phyloP scores from a whole-genome alignment of 164 flowering plant species.

The Aristolochia californica region DNA sequence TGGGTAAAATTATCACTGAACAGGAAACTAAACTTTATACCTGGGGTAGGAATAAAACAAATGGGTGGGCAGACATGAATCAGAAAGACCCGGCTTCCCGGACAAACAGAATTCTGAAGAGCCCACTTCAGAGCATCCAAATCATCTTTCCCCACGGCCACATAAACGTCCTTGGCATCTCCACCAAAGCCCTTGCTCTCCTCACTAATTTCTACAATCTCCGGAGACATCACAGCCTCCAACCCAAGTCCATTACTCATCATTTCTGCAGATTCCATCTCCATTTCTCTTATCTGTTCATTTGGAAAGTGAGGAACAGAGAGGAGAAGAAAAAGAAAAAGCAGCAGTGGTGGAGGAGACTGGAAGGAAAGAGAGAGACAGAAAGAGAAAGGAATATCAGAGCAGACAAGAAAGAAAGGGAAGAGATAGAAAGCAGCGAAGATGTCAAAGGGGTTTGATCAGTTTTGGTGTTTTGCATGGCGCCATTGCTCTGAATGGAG shows the following conservation, averaged over 20 bases:
- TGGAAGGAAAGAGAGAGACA: no score
- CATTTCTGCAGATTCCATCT: neutral
- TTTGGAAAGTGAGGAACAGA: no score
- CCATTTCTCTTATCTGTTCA: neutral
- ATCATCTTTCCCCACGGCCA: constrained; percentile 74
- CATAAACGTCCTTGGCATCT: constrained; percentile 25
- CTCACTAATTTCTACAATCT: constrained; percentile 8
- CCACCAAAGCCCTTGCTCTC: constrained; percentile 1
- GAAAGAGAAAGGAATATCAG: no score
- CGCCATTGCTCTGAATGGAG: no score
- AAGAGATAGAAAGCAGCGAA: neutral
- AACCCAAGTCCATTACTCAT: neutral
- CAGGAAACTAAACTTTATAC: constrained; percentile 21
- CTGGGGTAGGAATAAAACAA: constrained; percentile 56
- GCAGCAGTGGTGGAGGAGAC: neutral
- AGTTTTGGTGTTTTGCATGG: no score
- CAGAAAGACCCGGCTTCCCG: constrained; percentile 47
- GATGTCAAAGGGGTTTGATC: neutral
- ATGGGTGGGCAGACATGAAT: constrained; percentile 71
- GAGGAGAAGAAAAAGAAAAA: neutral
- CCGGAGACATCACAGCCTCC: constrained; percentile 5
- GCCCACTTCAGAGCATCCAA: constrained; percentile 62
- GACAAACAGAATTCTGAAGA: constrained; percentile 38
- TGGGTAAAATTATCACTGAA: no score
- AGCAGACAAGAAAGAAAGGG: no score